phyloP scores from a whole-genome alignment of 495 filamentous ascomycete genomes.

The Aspergillus affinis region DNA sequence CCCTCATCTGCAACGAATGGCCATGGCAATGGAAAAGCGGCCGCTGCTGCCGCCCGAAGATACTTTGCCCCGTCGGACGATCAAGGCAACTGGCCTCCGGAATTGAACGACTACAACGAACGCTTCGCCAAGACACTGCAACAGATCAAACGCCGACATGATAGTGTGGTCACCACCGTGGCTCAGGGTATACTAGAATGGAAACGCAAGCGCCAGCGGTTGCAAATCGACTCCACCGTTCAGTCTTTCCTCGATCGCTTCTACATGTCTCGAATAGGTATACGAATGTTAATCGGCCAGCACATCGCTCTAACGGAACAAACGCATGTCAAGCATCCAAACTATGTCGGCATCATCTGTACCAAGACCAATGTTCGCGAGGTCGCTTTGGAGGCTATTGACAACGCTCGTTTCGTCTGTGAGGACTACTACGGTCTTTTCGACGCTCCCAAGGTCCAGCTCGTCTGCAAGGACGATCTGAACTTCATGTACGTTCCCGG shows the following conservation, averaged over 20 bases:
- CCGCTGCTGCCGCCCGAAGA: constrained; percentile 54
- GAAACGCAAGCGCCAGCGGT: constrained; percentile 91
- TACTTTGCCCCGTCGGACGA: constrained; percentile 94
- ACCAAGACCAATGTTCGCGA: constrained; percentile 97
- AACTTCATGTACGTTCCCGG: constrained; percentile 99
- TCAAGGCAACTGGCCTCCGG: constrained; percentile 86
- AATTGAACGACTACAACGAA: constrained; percentile 90
- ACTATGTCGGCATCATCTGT: constrained; percentile 98
- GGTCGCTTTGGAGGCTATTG: constrained; percentile 93
- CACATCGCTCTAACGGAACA: constrained; percentile 96
- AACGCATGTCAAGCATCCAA: constrained; percentile 78
- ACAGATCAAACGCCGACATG: constrained; percentile 92
- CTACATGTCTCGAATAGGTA: constrained; percentile 99
- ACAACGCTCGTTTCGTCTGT: constrained; percentile 97
- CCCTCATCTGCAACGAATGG: constrained; percentile 44
- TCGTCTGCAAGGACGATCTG: constrained; percentile 88
- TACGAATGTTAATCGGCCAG: constrained; percentile 97
- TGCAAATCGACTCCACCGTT: constrained; percentile 97
- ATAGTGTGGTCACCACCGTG: constrained; percentile 91
- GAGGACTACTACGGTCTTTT: constrained; percentile 99
- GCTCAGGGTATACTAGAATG: constrained; percentile 97
- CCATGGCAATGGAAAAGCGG: constrained; percentile 47
- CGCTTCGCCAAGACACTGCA: constrained; percentile 82
- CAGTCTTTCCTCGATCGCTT: constrained; percentile 97
- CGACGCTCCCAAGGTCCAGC: constrained; percentile 93